Percentiles rank a stretch among this genome's conserved stretches.
These are phyloP conservation scores for Calonectria fujianensis DNA, from an alignment of 2,329 filamentous ascomycete species.

Conservation along the genomic window DNA sequence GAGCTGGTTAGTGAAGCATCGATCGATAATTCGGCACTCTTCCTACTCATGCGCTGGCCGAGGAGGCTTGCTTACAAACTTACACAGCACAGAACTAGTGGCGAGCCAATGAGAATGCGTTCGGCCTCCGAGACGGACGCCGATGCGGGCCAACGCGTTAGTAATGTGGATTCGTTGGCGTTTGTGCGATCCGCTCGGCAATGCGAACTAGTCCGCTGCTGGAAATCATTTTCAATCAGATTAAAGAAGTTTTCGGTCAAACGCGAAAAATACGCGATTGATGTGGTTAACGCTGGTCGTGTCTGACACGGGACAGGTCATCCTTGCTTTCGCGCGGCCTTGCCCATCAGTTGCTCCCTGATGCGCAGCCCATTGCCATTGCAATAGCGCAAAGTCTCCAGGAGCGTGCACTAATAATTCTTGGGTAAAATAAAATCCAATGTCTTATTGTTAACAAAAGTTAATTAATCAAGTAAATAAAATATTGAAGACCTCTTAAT, in stretches of 20 bases:
- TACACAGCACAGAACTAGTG: neutral
- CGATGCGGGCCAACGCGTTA: neutral
- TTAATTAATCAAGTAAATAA: too few relatives aligned
- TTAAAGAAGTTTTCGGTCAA: neutral
- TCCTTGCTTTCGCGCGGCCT: too few relatives aligned
- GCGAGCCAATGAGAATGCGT: constrained; percentile 1
- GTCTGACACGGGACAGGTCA: neutral
- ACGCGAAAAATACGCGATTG: neutral
- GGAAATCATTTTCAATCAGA: neutral
- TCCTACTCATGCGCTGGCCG: neutral
- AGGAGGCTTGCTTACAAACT: constrained; percentile 13
- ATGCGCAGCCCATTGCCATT: too few relatives aligned
- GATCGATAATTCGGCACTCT: neutral
- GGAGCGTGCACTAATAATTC: too few relatives aligned
- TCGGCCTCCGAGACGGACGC: constrained; percentile 13
- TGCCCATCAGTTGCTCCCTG: neutral
- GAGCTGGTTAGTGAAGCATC: too few relatives aligned
- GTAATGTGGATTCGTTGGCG: neutral
- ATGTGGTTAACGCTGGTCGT: neutral
- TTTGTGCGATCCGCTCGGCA: neutral
- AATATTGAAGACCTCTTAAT: too few relatives aligned
- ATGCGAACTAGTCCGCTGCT: neutral
- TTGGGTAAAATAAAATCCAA: too few relatives aligned
- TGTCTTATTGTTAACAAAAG: too few relatives aligned
- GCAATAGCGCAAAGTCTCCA: too few relatives aligned